Evolutionary conservation across 2,329 filamentous ascomycete species (phyloP).

Genomic region (Biscogniauxia mediterranea): DNA sequence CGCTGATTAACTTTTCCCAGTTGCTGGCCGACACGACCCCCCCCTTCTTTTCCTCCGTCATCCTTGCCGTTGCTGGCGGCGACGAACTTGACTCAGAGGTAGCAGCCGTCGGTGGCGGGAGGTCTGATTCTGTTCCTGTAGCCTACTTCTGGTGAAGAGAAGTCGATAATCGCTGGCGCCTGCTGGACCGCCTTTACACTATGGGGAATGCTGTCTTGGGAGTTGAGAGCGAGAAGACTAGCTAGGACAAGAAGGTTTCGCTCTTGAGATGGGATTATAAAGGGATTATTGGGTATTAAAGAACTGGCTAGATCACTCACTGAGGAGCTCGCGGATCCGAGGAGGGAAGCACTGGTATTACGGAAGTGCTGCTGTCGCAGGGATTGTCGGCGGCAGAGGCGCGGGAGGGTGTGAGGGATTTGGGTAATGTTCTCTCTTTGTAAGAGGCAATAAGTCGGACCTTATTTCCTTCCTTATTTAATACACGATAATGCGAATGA

Average conservation of each 20-base stretch:
- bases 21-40: slow-evolving; percentile 34
- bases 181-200: no score
- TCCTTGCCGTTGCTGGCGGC: slow-evolving; percentile 29
- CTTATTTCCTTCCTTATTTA: not conserved
- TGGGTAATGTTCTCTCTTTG: not conserved
- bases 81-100: slow-evolving; percentile 37
- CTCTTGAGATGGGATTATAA: no score
- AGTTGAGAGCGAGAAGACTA: no score
- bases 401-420: not conserved
- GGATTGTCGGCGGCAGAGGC: slow-evolving; percentile 11
- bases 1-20: slow-evolving; percentile 36
- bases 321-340: slow-evolving; percentile 10
- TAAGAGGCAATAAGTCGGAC: not conserved
- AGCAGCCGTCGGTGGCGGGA: slow-evolving; percentile 19
- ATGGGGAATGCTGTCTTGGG: no score
- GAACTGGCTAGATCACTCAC: no score
- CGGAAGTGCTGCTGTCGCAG: slow-evolving; percentile 10
- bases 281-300: no score
- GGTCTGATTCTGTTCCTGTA: slow-evolving; percentile 19
- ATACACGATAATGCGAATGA: not conserved
- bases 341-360: slow-evolving; percentile 15
- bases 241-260: no score
- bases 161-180: no score
- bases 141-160: slow-evolving; percentile 6
- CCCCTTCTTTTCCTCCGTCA: slow-evolving; percentile 11